Evolutionary conservation across 768 basidiomycete species (phyloP).

Genomic region (Hypsizygus marmoreus): DNA sequence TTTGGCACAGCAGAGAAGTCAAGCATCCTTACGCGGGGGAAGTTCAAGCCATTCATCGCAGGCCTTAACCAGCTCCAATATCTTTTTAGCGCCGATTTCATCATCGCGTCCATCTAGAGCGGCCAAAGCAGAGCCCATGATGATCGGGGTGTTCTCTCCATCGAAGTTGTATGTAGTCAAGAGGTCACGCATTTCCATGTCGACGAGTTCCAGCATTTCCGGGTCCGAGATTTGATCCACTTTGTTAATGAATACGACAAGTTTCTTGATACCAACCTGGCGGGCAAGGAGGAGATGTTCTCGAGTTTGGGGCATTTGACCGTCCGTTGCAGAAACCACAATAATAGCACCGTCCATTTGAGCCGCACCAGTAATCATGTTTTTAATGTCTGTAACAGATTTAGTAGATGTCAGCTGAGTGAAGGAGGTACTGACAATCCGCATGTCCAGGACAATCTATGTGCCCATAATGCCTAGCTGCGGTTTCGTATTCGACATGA

Average conservation of each 20-base stretch:
- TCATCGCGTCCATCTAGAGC: constrained; percentile 87
- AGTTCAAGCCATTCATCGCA: constrained; percentile 96
- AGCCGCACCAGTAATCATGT: constrained; percentile 99
- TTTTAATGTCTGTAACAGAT: constrained; percentile 74
- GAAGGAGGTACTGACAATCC: constrained; percentile 63
- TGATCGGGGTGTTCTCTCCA: constrained; percentile 96
- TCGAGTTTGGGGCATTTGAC: constrained; percentile 99
- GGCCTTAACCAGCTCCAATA: constrained; percentile 78
- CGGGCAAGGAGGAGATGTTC: constrained; percentile 97
- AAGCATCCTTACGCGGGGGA: constrained; percentile 68
- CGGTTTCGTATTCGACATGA: constrained; percentile 98
- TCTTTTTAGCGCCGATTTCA: constrained; percentile 78
- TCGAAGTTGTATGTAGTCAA: constrained; percentile 92
- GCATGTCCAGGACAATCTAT: constrained; percentile 98
- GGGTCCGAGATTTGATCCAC: constrained; percentile 94
- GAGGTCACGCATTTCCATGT: constrained; percentile 99
- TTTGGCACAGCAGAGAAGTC: background rate
- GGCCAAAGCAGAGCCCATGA: constrained; percentile 96
- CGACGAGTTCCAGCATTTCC: constrained; percentile 98
- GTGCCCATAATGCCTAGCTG: constrained; percentile 89
- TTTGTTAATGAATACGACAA: constrained; percentile 99
- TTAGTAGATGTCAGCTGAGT: constrained; percentile 13
- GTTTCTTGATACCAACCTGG: constrained; percentile 96
- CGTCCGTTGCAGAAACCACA: constrained; percentile 97
- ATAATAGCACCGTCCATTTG: constrained; percentile 97